Conservation (phyloP, 179 eudicot species). For the Beta corolliflora region DNA sequence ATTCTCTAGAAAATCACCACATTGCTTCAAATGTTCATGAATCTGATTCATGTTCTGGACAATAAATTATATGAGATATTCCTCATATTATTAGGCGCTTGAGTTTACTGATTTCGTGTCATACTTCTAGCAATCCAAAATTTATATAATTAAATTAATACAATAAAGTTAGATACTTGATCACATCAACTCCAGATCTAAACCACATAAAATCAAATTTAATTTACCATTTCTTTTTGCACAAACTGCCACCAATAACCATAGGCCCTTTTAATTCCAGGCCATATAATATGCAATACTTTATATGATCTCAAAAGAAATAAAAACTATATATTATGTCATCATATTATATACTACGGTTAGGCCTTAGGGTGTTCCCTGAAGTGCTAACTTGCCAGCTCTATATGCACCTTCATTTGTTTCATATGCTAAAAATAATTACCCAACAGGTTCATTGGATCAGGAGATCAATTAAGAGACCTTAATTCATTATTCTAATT, state of each 20-base stretch:
- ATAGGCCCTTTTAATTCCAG: slow-evolving; percentile 10
- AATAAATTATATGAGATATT: slow-evolving; percentile 23
- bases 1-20: slow-evolving; percentile 15
- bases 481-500: slow-evolving; percentile 24
- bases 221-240: not conserved
- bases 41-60: slow-evolving; percentile 18
- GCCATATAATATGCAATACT: not conserved
- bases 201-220: not conserved
- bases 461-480: slow-evolving; percentile 25
- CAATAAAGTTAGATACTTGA: slow-evolving; percentile 18
- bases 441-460: slow-evolving; percentile 40
- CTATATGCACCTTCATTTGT: slow-evolving; percentile 27
- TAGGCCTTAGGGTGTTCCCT: slow-evolving; percentile 34
- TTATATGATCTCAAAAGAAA: no score
- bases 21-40: slow-evolving; percentile 21
- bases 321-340: not conserved
- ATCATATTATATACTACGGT: not conserved
- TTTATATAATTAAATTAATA: not conserved
- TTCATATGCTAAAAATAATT: slow-evolving; percentile 30
- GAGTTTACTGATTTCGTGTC: slow-evolving; percentile 17
- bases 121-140: not conserved
- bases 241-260: slow-evolving; percentile 13
- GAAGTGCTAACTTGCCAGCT: slow-evolving; percentile 36
- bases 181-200: slow-evolving; percentile 6
- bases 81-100: not conserved